Conservation (phyloP, 164 flowering plant species). For the Vitis rotundifolia region DNA sequence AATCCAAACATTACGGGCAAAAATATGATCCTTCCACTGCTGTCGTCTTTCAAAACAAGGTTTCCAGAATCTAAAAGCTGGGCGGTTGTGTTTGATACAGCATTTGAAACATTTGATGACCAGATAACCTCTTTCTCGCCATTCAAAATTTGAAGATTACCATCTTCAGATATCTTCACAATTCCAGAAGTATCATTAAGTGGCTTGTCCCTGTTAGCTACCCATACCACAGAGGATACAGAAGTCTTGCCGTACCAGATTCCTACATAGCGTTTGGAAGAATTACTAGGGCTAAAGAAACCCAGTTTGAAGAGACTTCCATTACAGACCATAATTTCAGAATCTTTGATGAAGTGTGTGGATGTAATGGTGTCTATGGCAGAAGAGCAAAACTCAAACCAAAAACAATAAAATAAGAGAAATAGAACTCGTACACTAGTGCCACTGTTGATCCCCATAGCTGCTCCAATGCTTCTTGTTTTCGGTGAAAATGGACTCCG, state of each 20-base stretch:
- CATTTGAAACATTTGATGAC: constrained; percentile 26
- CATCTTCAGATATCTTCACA: constrained; percentile 19
- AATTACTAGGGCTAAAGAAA: constrained; percentile 36
- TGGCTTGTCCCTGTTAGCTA: constrained; percentile 44
- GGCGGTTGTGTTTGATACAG: constrained; percentile 9
- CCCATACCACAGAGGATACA: constrained; percentile 30
- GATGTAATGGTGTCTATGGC: constrained; percentile 13
- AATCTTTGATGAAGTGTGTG: constrained; percentile 9
- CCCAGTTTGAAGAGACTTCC: constrained; percentile 30
- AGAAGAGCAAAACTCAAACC: neutral
- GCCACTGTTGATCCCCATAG: neutral
- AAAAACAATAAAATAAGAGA: constrained; percentile 1
- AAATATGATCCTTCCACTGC: constrained; percentile 3
- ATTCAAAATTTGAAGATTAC: constrained; percentile 26
- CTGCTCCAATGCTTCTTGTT: neutral
- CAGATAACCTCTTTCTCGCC: constrained; percentile 18
- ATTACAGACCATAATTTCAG: constrained; percentile 11
- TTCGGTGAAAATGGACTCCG: too few relatives aligned
- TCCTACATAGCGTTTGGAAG: constrained; percentile 35
- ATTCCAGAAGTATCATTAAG: constrained; percentile 30
- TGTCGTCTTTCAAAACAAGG: constrained; percentile 24
- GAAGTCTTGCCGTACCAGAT: constrained; percentile 29
- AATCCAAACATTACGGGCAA: too few relatives aligned
- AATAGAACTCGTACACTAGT: neutral
- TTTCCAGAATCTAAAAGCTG: constrained; percentile 22